Base-by-base conservation (phyloP, 768 basidiomycete genomes). In the Termitomyces sp. region DNA sequence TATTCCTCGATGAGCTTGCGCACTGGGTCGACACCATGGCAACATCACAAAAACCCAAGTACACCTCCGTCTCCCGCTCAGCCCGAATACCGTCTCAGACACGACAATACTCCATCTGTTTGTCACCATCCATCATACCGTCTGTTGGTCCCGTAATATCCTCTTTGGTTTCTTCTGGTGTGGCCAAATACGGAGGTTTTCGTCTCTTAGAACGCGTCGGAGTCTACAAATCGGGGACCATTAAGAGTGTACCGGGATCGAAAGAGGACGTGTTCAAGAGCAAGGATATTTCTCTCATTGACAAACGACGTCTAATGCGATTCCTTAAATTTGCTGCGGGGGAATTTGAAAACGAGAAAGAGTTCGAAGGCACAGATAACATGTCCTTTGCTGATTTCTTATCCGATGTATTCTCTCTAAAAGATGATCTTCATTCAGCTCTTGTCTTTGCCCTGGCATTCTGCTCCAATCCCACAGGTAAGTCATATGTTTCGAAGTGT, bases 221-320 rank as follows among this genome's bases (percentile, higher is more conserved):
- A 39, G 72, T 92, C 43, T 86, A 84, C 63, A 73, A 82, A 48
- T 57, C 74, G 21, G 73, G 79, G 2, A 68, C 67, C 52, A 66
- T 83, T 52, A 81, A 81, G 63, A 79, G 70, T 49, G 95, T 98
- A 0, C 96, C 96, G 1, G 86, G 86, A 32, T 91, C 84, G 72
- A 98, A 97, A 68, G 94, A 94, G 69, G 89, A 91, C 57, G 81
- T 98, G 3, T 98, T 98, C 80, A 94, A 89, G 74, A 86, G 83
- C 72, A 85, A 84, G 65, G 78, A 77, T 9, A 80, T 98, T 8
- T 77, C 78, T 7, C 76, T 98, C 11, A 67, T 94, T 32, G 91
- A 95, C 59, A 98, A 98, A 73, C 76, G 95, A 43, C 79, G 90
- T 32, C 74, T 98, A 25, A 98, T 98, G 90, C 90, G 94, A 56